Conservation (phyloP, 1,139 yeast genomes). For the Tardiomyces digboiensis region DNA sequence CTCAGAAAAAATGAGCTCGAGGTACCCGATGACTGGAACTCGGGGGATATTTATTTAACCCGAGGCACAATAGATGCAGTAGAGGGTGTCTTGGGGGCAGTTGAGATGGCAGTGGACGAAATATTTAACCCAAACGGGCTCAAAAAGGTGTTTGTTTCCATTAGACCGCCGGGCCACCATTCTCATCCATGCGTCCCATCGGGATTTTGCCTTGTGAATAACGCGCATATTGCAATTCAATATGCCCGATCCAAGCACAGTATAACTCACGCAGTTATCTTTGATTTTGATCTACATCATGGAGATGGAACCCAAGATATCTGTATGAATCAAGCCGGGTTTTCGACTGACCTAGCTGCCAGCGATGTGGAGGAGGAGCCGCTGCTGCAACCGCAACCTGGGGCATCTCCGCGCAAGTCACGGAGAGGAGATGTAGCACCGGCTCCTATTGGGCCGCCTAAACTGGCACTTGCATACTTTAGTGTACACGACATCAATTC, state of each 20-base stretch:
- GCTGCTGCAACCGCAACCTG: neutral
- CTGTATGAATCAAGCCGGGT: slow-evolving; percentile 73
- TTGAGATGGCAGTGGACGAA: slow-evolving; percentile 63
- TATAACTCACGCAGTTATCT: slow-evolving; percentile 72
- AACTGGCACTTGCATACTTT: slow-evolving; percentile 55
- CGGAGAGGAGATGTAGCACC: neutral
- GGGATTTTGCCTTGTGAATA: slow-evolving; percentile 80
- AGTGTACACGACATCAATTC: slow-evolving; percentile 82
- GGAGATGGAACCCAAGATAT: slow-evolving; percentile 93
- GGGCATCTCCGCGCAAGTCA: neutral
- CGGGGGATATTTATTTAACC: slow-evolving; percentile 72
- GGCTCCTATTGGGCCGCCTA: slow-evolving; percentile 4
- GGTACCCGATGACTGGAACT: slow-evolving; percentile 76
- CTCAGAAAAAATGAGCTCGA: slow-evolving; percentile 50
- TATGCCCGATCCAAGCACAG: slow-evolving; percentile 59
- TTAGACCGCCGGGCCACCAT: slow-evolving; percentile 88
- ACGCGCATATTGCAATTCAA: slow-evolving; percentile 75
- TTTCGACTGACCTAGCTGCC: slow-evolving; percentile 24
- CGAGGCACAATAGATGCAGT: slow-evolving; percentile 63
- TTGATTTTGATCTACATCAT: slow-evolving; percentile 82
- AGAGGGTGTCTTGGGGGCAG: slow-evolving; percentile 72
- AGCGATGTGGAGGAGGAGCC: neutral
- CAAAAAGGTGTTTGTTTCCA: slow-evolving; percentile 55
- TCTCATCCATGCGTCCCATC: slow-evolving; percentile 80
- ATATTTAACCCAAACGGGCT: slow-evolving; percentile 35